These are phyloP conservation scores for Corchorus capsularis DNA, from an alignment of 345 rosid species.

Conservation along the genomic window DNA sequence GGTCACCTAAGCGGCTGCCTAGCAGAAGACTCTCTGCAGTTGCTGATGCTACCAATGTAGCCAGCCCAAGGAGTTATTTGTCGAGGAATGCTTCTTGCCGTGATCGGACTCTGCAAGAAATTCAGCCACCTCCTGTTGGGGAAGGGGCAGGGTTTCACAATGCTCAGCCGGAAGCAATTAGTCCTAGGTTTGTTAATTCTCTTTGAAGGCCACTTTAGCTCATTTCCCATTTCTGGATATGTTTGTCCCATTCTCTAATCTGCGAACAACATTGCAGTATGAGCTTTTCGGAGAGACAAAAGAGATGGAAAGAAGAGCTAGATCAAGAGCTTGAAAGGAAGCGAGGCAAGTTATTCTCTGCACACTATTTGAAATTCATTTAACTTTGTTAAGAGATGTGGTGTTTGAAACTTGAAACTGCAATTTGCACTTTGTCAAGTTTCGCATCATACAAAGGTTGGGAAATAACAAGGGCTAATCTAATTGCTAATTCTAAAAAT, in stretches of 20 bases:
- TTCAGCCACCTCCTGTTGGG: constrained; percentile 47
- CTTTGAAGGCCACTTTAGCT: constrained; percentile 17
- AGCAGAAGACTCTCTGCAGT: constrained; percentile 76
- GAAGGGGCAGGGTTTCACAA: constrained; percentile 45
- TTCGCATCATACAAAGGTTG: not conserved
- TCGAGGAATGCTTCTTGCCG: constrained; percentile 39
- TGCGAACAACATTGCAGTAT: constrained; percentile 32
- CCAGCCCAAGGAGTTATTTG: constrained; percentile 41
- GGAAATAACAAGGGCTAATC: not conserved
- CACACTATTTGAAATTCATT: not conserved
- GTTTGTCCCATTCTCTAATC: not conserved
- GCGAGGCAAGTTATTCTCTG: constrained; percentile 48
- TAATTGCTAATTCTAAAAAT: not conserved
- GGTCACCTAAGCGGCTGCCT: constrained; percentile 67
- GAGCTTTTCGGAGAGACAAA: constrained; percentile 65
- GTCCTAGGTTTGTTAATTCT: constrained; percentile 57
- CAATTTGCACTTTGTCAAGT: not conserved
- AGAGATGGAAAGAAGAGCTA: constrained; percentile 89
- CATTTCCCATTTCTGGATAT: not conserved
- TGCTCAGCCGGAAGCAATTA: constrained; percentile 40
- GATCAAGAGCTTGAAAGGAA: constrained; percentile 75
- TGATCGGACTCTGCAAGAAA: constrained; percentile 52
- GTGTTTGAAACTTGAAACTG: not conserved
- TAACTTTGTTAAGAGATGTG: not conserved
- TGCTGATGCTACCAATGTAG: constrained; percentile 41